phyloP scores from a whole-genome alignment of 1,284 basidiomycete genomes.

The Inonotus obliquus region DNA sequence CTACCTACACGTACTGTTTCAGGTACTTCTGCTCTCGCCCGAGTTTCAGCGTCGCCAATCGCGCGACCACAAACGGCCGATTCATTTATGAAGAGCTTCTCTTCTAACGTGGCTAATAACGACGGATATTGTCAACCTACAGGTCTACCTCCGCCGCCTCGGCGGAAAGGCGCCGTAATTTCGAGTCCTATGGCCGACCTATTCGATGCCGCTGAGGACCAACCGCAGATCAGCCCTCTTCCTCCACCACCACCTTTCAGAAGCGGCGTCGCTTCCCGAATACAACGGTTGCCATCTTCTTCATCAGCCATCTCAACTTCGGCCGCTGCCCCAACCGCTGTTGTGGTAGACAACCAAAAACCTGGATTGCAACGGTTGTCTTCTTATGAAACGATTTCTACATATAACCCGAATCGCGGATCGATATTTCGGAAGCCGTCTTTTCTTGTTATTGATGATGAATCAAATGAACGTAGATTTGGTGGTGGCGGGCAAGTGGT shows the following conservation, averaged over 20 bases:
- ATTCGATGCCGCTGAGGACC: background rate
- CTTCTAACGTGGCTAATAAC: background rate
- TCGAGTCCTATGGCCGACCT: constrained; percentile 10
- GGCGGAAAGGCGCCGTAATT: constrained; percentile 34
- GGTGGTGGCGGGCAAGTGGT: constrained; percentile 7
- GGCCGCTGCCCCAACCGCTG: too few relatives aligned
- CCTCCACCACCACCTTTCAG: constrained; percentile 21
- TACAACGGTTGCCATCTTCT: constrained; percentile 35
- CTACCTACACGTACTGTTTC: constrained; percentile 10
- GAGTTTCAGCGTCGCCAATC: background rate
- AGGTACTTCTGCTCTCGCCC: background rate
- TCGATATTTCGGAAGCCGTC: constrained; percentile 60
- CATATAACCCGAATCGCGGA: constrained; percentile 24
- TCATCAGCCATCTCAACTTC: too few relatives aligned
- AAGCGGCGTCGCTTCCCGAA: constrained; percentile 33
- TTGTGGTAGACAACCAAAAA: background rate
- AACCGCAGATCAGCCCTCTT: constrained; percentile 12
- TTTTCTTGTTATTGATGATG: constrained; percentile 62
- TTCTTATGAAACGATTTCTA: constrained; percentile 16
- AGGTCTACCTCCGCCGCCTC: constrained; percentile 55
- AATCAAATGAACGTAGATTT: constrained; percentile 22
- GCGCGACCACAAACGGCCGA: constrained; percentile 15
- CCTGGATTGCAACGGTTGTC: constrained; percentile 1
- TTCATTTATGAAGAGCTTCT: background rate
- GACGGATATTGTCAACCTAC: constrained; percentile 34